Conservation (phyloP, 1,139 yeast genomes). For the Geotrichum carabidarum region DNA sequence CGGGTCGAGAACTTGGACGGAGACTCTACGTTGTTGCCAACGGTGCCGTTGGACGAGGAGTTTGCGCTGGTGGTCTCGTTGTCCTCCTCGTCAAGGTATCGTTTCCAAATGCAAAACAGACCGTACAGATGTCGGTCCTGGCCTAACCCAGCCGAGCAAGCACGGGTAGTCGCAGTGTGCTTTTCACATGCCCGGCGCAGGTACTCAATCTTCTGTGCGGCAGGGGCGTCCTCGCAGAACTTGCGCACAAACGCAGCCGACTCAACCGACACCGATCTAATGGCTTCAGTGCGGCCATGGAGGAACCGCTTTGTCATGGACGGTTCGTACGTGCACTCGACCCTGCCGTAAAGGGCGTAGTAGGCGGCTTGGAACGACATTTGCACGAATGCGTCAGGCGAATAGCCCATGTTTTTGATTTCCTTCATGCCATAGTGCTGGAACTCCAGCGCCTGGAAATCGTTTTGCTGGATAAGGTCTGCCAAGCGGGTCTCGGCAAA, state of each 20-base stretch:
- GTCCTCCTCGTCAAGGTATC: constrained; percentile 50
- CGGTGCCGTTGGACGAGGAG: constrained; percentile 15
- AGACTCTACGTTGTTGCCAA: constrained; percentile 12
- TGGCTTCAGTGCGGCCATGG: constrained; percentile 94
- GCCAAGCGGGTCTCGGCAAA: constrained; percentile 88
- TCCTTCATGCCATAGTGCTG: constrained; percentile 68
- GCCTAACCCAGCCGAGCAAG: constrained; percentile 72
- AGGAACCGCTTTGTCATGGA: constrained; percentile 87
- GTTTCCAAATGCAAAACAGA: constrained; percentile 80
- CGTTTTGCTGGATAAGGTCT: constrained; percentile 85
- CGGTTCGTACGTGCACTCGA: constrained; percentile 91
- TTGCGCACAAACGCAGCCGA: constrained; percentile 79
- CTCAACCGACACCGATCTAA: constrained; percentile 75
- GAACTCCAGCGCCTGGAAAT: constrained; percentile 76
- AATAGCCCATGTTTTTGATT: constrained; percentile 78
- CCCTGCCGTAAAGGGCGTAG: constrained; percentile 86
- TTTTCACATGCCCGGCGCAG: constrained; percentile 64
- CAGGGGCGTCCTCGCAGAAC: constrained; percentile 67
- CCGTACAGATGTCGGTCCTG: constrained; percentile 90
- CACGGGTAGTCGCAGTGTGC: constrained; percentile 64
- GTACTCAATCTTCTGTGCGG: constrained; percentile 55
- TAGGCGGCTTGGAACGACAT: constrained; percentile 93
- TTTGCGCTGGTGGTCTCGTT: constrained; percentile 30
- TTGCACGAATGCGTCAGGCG: constrained; percentile 93
- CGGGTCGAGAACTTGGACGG: constrained; percentile 2